Evolutionary conservation across 169 alveolate species (phyloP).

Genomic region (Perkinsus marinus): DNA sequence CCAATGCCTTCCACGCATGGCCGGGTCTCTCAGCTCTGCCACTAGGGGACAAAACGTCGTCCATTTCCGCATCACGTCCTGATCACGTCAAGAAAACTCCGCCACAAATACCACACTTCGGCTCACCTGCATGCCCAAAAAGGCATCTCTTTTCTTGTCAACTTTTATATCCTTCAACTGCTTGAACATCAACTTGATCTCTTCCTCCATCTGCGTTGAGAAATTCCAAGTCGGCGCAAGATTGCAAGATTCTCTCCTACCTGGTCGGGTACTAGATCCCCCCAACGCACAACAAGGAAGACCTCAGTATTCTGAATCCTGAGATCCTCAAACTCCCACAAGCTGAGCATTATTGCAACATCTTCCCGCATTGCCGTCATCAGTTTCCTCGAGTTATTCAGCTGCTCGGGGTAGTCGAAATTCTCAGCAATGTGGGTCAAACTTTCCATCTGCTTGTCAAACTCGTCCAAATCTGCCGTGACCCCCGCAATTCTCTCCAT

Average conservation of each 20-base stretch:
- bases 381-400: slow-evolving; percentile 54
- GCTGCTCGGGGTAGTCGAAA: slow-evolving; percentile 74
- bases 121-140: slow-evolving; percentile 52
- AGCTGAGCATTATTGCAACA: slow-evolving; percentile 46
- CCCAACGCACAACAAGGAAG: slow-evolving; percentile 60
- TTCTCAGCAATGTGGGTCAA: slow-evolving; percentile 58
- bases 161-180: slow-evolving; percentile 57
- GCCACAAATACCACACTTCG: too few relatives aligned
- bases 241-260: background rate
- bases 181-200: slow-evolving; percentile 55
- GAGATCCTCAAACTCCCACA: slow-evolving; percentile 69
- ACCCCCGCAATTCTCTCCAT: slow-evolving; percentile 47
- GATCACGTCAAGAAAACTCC: slow-evolving; percentile 33
- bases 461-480: slow-evolving; percentile 41
- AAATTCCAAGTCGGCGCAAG: too few relatives aligned
- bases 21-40: slow-evolving; percentile 75
- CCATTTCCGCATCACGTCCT: slow-evolving; percentile 55
- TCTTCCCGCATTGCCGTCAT: slow-evolving; percentile 63
- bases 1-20: slow-evolving; percentile 90
- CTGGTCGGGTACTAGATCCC: slow-evolving; percentile 44
- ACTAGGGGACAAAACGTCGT: slow-evolving; percentile 71
- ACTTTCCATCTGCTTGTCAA: slow-evolving; percentile 41
- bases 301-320: slow-evolving; percentile 47
- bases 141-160: slow-evolving; percentile 74
- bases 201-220: slow-evolving; percentile 66